Percentiles rank a stretch among this genome's conserved stretches.
Conservation (phyloP, 805 yeast genomes). For the Ogataea methanolica region DNA sequence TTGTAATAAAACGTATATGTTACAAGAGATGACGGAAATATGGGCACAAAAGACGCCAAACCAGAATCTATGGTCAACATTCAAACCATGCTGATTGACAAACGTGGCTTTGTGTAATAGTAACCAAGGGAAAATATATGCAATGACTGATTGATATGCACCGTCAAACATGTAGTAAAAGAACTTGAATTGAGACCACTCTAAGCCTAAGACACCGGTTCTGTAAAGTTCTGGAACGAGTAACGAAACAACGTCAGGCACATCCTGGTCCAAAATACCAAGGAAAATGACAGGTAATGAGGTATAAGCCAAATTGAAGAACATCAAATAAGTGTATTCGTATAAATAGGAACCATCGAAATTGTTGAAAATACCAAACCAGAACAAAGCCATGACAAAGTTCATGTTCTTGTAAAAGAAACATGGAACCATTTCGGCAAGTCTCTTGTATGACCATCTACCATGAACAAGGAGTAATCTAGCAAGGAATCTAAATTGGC, state of each 20-base stretch:
- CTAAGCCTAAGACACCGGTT: slow-evolving; percentile 58
- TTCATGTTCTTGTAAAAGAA: slow-evolving; percentile 74
- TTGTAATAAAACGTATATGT: slow-evolving; percentile 60
- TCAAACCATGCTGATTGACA: slow-evolving; percentile 42
- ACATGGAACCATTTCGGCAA: slow-evolving; percentile 75
- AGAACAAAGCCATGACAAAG: slow-evolving; percentile 68
- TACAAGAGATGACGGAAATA: slow-evolving; percentile 59
- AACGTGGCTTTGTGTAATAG: slow-evolving; percentile 43
- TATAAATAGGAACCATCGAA: slow-evolving; percentile 75
- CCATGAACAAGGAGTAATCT: slow-evolving; percentile 73
- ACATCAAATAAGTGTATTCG: slow-evolving; percentile 74
- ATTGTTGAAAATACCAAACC: slow-evolving; percentile 66
- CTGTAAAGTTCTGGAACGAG: slow-evolving; percentile 68
- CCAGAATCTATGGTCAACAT: slow-evolving; percentile 64
- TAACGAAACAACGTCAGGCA: slow-evolving; percentile 57
- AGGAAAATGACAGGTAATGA: slow-evolving; percentile 72
- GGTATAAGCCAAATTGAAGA: slow-evolving; percentile 77
- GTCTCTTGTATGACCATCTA: slow-evolving; percentile 74
- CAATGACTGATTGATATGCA: slow-evolving; percentile 62
- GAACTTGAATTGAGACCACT: slow-evolving; percentile 59
- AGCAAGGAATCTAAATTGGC: slow-evolving; percentile 67
- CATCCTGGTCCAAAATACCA: slow-evolving; percentile 75
- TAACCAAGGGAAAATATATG: slow-evolving; percentile 65
- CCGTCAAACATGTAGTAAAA: slow-evolving; percentile 65
- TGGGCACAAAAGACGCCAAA: slow-evolving; percentile 61